These are phyloP conservation scores for Vishniacozyma victoriae DNA, from an alignment of 768 basidiomycete genomes.

Conservation along the genomic window DNA sequence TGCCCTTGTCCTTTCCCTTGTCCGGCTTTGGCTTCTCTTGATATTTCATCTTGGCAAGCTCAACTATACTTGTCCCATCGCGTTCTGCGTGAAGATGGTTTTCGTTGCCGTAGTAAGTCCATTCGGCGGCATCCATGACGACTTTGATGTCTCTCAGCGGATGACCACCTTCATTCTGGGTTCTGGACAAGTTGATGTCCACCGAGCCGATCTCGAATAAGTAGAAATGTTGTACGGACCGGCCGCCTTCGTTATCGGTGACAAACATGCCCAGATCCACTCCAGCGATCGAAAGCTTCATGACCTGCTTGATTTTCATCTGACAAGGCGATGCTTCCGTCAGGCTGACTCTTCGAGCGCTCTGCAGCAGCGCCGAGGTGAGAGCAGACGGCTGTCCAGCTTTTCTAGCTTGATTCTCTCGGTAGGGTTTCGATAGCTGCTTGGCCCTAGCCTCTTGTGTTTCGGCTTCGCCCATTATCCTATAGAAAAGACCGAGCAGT, in stretches of 20 bases:
- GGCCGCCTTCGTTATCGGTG: constrained; percentile 15
- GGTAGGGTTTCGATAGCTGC: constrained; percentile 36
- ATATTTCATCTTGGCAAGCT: too few relatives aligned
- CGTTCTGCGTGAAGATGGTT: not conserved
- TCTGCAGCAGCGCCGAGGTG: constrained; percentile 35
- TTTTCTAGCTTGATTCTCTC: constrained; percentile 15
- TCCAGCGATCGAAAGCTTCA: constrained; percentile 31
- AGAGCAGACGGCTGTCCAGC: constrained; percentile 31
- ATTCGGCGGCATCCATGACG: constrained; percentile 12
- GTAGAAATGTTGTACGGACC: constrained; percentile 29
- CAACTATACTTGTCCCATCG: too few relatives aligned
- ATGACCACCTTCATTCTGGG: constrained; percentile 9
- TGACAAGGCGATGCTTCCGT: constrained; percentile 3
- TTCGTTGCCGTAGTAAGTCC: constrained; percentile 8
- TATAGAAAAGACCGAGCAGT: constrained; percentile 30
- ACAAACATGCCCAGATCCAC: constrained; percentile 40
- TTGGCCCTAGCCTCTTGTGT: constrained; percentile 30
- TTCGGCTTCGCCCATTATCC: constrained; percentile 22
- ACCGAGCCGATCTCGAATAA: constrained; percentile 33
- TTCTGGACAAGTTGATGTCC: constrained; percentile 24
- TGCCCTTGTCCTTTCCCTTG: too few relatives aligned
- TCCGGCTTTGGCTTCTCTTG: too few relatives aligned
- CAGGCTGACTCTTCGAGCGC: constrained; percentile 20
- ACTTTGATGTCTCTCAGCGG: constrained; percentile 24
- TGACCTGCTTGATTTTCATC: constrained; percentile 26